phyloP scores from a whole-genome alignment of 2,329 filamentous ascomycete genomes.

The Metarhizium rileyi region DNA sequence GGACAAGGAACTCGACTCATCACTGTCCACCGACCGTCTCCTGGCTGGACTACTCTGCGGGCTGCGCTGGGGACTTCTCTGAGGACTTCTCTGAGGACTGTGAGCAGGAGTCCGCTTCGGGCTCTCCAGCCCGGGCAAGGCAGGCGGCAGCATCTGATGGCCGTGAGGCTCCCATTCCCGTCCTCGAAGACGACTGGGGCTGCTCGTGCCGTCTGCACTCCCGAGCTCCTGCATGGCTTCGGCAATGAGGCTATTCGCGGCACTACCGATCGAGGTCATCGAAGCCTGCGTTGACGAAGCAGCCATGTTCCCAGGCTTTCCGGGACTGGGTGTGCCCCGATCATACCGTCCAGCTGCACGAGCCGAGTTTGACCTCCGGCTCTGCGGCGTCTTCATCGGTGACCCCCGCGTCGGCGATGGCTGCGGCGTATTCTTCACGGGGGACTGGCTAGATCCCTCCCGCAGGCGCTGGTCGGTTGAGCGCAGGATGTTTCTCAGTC shows the following conservation, averaged over 20 bases:
- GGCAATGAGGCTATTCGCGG: constrained; percentile 31
- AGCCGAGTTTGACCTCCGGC: constrained; percentile 6
- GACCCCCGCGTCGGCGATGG: constrained; percentile 13
- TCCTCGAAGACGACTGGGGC: constrained; percentile 31
- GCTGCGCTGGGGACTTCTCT: constrained; percentile 13
- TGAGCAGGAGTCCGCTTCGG: constrained; percentile 9
- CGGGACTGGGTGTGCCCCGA: constrained; percentile 17
- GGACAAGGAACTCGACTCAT: constrained; percentile 43
- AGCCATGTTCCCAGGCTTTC: constrained; percentile 16
- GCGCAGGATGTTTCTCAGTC: constrained; percentile 40
- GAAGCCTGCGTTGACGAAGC: constrained; percentile 13
- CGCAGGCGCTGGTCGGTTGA: constrained; percentile 43
- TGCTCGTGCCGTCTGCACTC: constrained; percentile 28
- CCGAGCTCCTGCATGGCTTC: constrained; percentile 26
- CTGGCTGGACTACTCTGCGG: constrained; percentile 10
- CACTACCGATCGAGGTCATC: constrained; percentile 23
- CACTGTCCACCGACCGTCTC: constrained; percentile 29
- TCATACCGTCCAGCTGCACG: constrained; percentile 9
- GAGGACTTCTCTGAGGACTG: constrained; percentile 12
- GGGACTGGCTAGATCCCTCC: constrained; percentile 24
- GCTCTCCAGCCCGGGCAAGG: constrained; percentile 7
- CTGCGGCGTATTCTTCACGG: constrained; percentile 15
- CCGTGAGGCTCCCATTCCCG: constrained; percentile 17
- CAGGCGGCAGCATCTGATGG: constrained; percentile 6
- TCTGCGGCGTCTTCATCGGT: constrained; percentile 13